Conservation (phyloP, 1,284 basidiomycete species). For the Puccinia novopanici region DNA sequence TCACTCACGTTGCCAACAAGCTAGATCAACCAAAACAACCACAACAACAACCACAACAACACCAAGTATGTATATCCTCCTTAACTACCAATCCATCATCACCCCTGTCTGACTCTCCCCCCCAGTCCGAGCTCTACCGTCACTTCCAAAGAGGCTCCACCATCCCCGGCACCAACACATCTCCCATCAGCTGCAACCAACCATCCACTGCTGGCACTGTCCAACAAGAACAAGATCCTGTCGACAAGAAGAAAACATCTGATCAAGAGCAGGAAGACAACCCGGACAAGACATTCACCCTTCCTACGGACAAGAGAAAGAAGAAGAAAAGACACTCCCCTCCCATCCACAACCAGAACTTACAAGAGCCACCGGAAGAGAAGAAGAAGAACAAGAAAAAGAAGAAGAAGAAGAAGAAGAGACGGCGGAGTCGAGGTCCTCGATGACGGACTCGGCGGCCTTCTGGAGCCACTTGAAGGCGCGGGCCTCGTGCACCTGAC, state of each 20-base stretch:
- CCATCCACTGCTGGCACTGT: no score
- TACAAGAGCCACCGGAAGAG: no score
- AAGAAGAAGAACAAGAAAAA: no score
- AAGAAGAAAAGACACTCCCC: no score
- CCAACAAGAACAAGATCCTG: no score
- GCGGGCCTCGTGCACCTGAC: slow-evolving; percentile 66
- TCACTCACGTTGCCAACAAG: slow-evolving; percentile 51
- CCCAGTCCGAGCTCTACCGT: background rate
- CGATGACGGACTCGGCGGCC: slow-evolving; percentile 77
- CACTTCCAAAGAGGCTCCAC: background rate
- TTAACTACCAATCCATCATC: background rate
- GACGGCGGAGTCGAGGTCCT: slow-evolving; percentile 69
- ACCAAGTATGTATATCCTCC: background rate
- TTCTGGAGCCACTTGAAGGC: slow-evolving; percentile 80
- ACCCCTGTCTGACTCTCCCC: background rate
- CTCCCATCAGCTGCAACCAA: no score
- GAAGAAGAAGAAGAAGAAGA: background rate
- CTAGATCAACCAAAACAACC: slow-evolving; percentile 3
- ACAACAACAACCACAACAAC: background rate
- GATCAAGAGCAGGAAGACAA: no score
- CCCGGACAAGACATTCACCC: no score
- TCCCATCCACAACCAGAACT: no score
- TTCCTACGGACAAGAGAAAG: no score
- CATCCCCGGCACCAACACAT: background rate
- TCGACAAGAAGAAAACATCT: no score